Conservation (phyloP, 1,139 yeast genomes). For the Cylindricascospora bacillispora region DNA sequence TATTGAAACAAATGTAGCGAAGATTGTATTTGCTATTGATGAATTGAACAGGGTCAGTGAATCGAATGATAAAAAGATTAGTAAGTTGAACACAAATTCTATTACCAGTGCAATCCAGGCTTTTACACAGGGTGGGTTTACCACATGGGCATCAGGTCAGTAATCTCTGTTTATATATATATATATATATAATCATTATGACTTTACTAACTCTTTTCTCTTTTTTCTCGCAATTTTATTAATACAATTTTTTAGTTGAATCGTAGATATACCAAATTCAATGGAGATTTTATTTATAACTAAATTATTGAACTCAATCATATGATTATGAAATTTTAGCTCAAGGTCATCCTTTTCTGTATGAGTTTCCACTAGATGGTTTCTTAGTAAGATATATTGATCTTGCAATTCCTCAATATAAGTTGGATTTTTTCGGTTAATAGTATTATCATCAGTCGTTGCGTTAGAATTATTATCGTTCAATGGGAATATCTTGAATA, state of each 20-base stretch:
- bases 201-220: not conserved
- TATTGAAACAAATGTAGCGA: constrained; percentile 77
- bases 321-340: no score
- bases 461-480: constrained; percentile 3
- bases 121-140: constrained; percentile 21
- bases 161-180: constrained; percentile 4
- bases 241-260: no score
- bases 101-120: constrained; percentile 23
- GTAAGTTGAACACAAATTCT: constrained; percentile 10
- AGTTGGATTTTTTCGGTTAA: constrained; percentile 3
- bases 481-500: constrained; percentile 19
- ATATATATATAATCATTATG: constrained; percentile 2
- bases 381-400: no score
- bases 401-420: constrained; percentile 17
- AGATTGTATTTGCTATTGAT: constrained; percentile 69
- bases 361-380: no score
- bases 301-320: no score
- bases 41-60: constrained; percentile 24
- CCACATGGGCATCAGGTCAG: constrained; percentile 25
- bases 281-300: no score
- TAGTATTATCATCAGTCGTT: not conserved
- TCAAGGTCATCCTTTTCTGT: no score
- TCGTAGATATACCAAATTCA: no score
- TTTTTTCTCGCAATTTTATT: no score
- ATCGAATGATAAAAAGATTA: constrained; percentile 13